Evolutionary conservation across 805 yeast genomes (phyloP).

Genomic region (Clavispora vitiphila): DNA sequence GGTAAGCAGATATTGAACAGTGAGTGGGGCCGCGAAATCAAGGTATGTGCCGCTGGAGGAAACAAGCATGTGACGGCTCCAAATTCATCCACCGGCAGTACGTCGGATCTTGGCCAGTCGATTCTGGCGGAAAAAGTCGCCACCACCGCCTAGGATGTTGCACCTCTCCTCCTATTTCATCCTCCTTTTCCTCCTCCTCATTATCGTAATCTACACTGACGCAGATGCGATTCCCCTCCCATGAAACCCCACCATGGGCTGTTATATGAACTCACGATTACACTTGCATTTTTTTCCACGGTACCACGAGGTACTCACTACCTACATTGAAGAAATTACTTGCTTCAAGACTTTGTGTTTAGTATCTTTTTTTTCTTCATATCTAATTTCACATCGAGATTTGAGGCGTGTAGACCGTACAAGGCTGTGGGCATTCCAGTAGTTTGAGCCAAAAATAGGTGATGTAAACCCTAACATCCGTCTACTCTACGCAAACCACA

Average conservation of each 20-base stretch:
- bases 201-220: no score
- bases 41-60: constrained; percentile 69
- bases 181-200: no score
- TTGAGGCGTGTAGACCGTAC: no score
- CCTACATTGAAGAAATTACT: background rate
- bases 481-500: background rate
- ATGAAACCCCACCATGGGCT: background rate
- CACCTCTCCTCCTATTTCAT: no score
- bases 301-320: background rate
- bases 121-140: background rate
- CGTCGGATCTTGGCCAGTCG: background rate
- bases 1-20: constrained; percentile 84
- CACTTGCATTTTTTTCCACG: background rate
- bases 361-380: background rate
- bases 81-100: background rate
- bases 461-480: background rate
- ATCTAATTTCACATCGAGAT: background rate
- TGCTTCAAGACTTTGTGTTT: background rate
- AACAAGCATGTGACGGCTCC: constrained; percentile 7
- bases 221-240: background rate
- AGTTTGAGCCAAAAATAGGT: background rate
- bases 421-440: background rate
- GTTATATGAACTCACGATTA: background rate
- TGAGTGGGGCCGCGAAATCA: constrained; percentile 94
- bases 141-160: no score